phyloP scores from a whole-genome alignment of 1,284 basidiomycete genomes.

The Schizophyllum commune region DNA sequence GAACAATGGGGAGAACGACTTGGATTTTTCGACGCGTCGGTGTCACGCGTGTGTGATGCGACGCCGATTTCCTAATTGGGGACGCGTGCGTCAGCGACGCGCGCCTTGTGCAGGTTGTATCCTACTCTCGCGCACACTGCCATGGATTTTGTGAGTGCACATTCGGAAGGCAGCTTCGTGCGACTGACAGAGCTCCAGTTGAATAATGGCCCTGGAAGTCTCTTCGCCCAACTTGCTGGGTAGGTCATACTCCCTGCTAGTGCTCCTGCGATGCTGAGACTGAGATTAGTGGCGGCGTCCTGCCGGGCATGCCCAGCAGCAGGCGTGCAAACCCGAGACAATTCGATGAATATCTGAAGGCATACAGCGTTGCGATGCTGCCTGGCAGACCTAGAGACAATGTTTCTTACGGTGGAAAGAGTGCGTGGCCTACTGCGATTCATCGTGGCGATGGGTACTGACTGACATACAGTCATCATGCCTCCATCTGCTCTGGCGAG shows the following conservation, averaged over 20 bases:
- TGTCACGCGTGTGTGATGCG: not conserved
- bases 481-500: slow-evolving; percentile 91
- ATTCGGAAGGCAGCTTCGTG: not conserved
- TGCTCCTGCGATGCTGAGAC: not conserved
- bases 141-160: slow-evolving; percentile 56
- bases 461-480: slow-evolving; percentile 75
- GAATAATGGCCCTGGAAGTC: not conserved
- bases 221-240: not conserved
- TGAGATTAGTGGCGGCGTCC: not conserved
- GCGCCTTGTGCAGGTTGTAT: no score
- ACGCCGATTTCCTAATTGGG: not conserved
- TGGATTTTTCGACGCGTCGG: not conserved
- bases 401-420: slow-evolving; percentile 94
- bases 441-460: slow-evolving; percentile 4
- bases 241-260: not conserved
- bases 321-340: slow-evolving; percentile 41
- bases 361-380: slow-evolving; percentile 84
- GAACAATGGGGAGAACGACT: not conserved
- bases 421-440: slow-evolving; percentile 49
- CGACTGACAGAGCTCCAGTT: not conserved
- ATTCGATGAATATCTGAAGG: slow-evolving; percentile 79
- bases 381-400: slow-evolving; percentile 77
- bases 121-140: slow-evolving; percentile 10
- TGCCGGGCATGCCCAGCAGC: not conserved
- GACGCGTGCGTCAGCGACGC: not conserved